Evolutionary conservation across 2,329 filamentous ascomycete genomes (phyloP).

Genomic region (Colletotrichum sp.): DNA sequence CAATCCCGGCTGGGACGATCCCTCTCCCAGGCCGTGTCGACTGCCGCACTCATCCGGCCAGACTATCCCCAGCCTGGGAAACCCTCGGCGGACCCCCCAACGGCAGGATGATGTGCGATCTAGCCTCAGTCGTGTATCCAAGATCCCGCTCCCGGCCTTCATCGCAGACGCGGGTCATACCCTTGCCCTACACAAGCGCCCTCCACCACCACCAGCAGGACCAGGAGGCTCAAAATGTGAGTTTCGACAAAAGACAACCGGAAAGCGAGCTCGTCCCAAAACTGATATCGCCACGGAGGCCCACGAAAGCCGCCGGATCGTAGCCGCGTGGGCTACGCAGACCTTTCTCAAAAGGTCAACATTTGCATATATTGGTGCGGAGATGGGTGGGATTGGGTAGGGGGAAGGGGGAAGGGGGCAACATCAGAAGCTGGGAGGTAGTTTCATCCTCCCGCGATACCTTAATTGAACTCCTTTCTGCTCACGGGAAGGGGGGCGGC

Average conservation of each 20-base stretch:
- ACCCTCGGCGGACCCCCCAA: neutral
- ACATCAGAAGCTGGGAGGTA: neutral
- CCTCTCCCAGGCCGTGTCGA: neutral
- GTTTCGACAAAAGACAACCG: neutral
- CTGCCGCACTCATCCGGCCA: neutral
- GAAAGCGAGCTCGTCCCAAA: neutral
- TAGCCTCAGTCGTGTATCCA: neutral
- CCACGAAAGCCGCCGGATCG: neutral
- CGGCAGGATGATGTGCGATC: neutral
- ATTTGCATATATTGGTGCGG: neutral
- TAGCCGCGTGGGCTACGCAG: neutral
- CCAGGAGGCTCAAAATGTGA: conserved; percentile 14
- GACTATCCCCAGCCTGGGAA: neutral
- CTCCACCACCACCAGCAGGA: neutral
- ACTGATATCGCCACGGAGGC: neutral
- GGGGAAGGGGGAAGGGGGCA: neutral
- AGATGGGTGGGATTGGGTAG: neutral
- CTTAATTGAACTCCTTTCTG: neutral
- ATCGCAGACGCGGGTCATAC: neutral
- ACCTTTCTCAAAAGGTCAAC: neutral
- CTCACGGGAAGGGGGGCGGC: neutral
- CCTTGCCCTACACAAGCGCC: neutral
- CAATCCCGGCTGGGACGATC: neutral
- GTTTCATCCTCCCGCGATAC: conserved; percentile 8
- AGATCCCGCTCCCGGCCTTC: neutral